Evolutionary conservation across 768 basidiomycete species (phyloP), one percentile per base, ranked within the genome.

Genomic region (Termitomyces sp.): DNA sequence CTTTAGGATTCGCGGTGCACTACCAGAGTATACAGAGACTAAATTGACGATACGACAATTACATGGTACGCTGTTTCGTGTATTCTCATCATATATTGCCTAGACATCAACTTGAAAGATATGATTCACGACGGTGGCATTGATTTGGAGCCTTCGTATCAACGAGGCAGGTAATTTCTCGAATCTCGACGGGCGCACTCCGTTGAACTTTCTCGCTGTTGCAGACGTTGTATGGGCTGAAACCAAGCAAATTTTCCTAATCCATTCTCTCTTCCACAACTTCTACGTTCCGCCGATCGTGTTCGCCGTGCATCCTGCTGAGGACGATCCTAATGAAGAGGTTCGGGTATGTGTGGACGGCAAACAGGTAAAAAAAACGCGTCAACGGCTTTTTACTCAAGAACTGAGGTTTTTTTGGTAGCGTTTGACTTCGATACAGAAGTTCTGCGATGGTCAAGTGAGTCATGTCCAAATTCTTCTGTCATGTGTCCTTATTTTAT

Each of bases 151-250:
- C 88, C 89, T 0, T 71, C 80, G 19, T 90, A 89, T 65, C 88
- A 90, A 66, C 74, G 88, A 77, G 88, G 87, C 84, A 53, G 55
- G 74, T 63, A 1, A 19, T 48, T 9, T 37, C 21, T 12, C 33
- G 7, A 41, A 15, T 40, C 11, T 21, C 41, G 0, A 30, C 38
- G 19, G 30, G 21, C 50, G 17, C 44, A 9, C 30, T 37, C 37
- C 47, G 30, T 10, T 31, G 42, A 52, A 43, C 33, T 38, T 59
- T 4, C 50, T 19, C 21, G 17, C n/a, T 44, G 49, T 17, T 51
- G 21, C n/a, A 91, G 90, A 87, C 55, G 75, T 92, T 19, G 90
- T 92, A 2, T 92, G 91, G 90, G 76, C 86, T 0, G 78, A 80
- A 53, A 66, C 67, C 45, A 91, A 91, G 62, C 87, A 91, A 62